A percentile compares a stretch with the other conserved stretches of the same genome.
phyloP scores from a whole-genome alignment of 371 early-diverging fungal genomes.

The Rhizopus sp. region DNA sequence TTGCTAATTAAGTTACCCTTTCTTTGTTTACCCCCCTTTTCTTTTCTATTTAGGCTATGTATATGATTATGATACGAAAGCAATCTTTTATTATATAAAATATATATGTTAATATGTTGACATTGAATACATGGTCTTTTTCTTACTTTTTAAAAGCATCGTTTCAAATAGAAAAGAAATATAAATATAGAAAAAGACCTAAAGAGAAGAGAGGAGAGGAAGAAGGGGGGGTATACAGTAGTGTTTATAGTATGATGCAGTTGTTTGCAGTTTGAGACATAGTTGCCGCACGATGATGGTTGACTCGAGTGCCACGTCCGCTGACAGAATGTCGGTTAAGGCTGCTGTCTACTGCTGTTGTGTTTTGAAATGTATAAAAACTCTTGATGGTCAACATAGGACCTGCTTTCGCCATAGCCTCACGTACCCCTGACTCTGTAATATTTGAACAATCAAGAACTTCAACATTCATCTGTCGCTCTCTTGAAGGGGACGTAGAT shows the following conservation, averaged over 20 bases:
- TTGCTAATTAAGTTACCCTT: constrained; percentile 8
- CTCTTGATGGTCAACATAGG: constrained; percentile 44
- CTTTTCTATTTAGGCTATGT: neutral
- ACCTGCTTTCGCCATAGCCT: constrained; percentile 36
- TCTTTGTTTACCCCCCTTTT: neutral
- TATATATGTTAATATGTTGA: neutral
- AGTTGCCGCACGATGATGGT: constrained; percentile 10
- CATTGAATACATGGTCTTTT: neutral
- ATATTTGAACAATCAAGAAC: constrained; percentile 50
- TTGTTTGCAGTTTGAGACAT: constrained; percentile 22
- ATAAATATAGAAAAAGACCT: no score
- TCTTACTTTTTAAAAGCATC: no score
- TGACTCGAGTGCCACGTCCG: constrained; percentile 6
- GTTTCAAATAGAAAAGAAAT: no score
- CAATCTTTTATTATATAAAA: neutral
- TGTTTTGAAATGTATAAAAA: constrained; percentile 40
- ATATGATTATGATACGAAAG: neutral
- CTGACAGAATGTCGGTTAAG: constrained; percentile 4
- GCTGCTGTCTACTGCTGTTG: constrained; percentile 16
- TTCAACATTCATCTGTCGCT: constrained; percentile 31
- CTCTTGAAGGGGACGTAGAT: neutral
- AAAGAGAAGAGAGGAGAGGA: no score
- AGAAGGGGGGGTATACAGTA: no score
- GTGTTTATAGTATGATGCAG: constrained; percentile 30
- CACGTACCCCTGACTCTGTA: constrained; percentile 39